Base-by-base conservation (phyloP, 805 yeast species). In the Kuraishia capsulata region DNA sequence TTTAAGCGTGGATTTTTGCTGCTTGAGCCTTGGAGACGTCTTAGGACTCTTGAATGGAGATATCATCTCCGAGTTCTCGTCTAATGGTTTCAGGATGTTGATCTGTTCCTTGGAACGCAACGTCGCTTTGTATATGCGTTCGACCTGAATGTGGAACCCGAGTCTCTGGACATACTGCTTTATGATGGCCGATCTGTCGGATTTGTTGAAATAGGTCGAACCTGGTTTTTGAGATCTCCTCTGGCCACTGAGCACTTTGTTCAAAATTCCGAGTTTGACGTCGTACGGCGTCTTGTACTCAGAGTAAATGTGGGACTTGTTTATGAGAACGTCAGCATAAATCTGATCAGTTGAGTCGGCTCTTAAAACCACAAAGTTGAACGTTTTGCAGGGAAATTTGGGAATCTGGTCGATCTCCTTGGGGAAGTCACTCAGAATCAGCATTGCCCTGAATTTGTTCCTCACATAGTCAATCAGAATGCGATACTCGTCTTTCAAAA, bases 121-220 rank as follows among this genome's bases (percentile, higher is more conserved):
- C 19, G 65, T 53, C 2, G 77, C 79, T 47, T 69, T 71, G 53
- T 70, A 79, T 9, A 81, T 71, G 36, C 89, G 57, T 9, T 73
- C 74, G n/a, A 78, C 73, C 55, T 81, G 89, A 13, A 80, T 74
- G 40, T 72, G 67, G 38, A 75, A 69, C 13, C 84, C 83, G 35
- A 81, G 48, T 34, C 59, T 66, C 17, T 57, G 61, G 23, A 80
- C 57, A 50, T 75, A 81, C 8, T 53, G 54, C 20, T 59, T 42
- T 13, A 81, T 70, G 21, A 80, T 70, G 13, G 42, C 35, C 0
- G 69, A 61, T 35, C 76, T 56, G 35, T 65, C 71, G 37, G 64
- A 62, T 39, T 57, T 65, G 38, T 52, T 54, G 39, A 67, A 59
- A 2, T 20, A 4, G 14, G 17, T 18, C 35, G 40, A 41, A n/a